Percentiles rank a stretch among this genome's conserved stretches.
Conservation (phyloP, 257 asterid genomes). For the Solanum corneliomulleri region DNA sequence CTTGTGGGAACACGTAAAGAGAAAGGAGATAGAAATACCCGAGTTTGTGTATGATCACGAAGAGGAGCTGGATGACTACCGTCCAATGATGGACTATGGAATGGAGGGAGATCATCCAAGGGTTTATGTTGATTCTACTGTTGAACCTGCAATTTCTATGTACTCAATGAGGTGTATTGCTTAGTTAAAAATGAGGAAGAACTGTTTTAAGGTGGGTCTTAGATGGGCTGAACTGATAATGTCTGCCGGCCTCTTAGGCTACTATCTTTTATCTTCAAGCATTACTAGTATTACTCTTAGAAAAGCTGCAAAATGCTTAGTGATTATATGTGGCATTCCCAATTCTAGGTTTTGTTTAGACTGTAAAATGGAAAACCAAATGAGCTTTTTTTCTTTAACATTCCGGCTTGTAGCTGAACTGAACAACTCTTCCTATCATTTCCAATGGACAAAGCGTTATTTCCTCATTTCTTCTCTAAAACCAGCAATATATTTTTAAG, state of each 20-base stretch:
- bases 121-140: constrained; percentile 3
- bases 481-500: neutral
- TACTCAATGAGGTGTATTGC: constrained; percentile 81
- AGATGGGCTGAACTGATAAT: neutral
- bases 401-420: neutral
- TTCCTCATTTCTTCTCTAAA: neutral
- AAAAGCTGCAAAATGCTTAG: neutral
- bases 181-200: constrained; percentile 8
- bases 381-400: neutral
- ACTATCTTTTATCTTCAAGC: neutral
- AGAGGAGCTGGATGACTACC: constrained; percentile 39
- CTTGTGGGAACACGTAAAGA: constrained; percentile 48
- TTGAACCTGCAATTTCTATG: constrained; percentile 35
- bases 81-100: constrained; percentile 46
- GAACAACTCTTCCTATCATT: neutral
- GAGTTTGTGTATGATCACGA: constrained; percentile 70
- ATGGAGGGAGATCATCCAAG: constrained; percentile 80
- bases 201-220: neutral
- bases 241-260: neutral
- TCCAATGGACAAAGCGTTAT: neutral
- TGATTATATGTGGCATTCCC: neutral
- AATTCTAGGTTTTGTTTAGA: neutral
- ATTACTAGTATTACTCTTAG: neutral
- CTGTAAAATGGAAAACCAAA: neutral
- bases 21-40: constrained; percentile 58